phyloP scores from a whole-genome alignment of 2,329 filamentous ascomycete species.

The Pseudogymnoascus sp. region DNA sequence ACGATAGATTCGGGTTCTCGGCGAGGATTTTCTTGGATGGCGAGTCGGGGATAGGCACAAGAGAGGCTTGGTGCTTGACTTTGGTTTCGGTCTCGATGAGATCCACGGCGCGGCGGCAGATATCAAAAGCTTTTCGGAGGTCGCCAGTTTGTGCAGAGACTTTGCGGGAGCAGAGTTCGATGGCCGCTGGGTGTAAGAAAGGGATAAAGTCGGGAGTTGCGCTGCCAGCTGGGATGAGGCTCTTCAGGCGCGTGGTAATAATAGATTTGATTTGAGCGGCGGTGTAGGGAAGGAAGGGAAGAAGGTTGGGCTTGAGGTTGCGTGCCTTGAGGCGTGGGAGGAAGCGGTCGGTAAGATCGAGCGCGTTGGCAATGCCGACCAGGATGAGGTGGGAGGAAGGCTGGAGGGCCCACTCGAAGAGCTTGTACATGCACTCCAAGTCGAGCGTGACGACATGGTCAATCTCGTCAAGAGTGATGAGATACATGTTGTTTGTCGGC shows the following conservation, averaged over 20 bases:
- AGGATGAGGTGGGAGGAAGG: constrained; percentile 71
- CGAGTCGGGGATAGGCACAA: constrained; percentile 46
- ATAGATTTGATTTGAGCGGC: constrained; percentile 80
- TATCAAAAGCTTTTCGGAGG: constrained; percentile 88
- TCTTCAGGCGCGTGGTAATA: constrained; percentile 73
- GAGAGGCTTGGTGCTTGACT: constrained; percentile 59
- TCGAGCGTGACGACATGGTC: constrained; percentile 88
- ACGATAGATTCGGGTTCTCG: constrained; percentile 72
- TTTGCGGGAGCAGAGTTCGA: constrained; percentile 90
- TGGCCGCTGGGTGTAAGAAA: constrained; percentile 87
- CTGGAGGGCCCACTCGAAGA: constrained; percentile 95
- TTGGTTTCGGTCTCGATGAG: constrained; percentile 79
- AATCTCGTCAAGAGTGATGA: constrained; percentile 92
- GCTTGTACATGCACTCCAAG: constrained; percentile 76
- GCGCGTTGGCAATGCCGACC: constrained; percentile 89
- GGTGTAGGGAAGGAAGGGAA: constrained; percentile 90
- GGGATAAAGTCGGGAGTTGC: constrained; percentile 57
- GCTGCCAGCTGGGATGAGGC: constrained; percentile 52
- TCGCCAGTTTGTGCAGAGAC: constrained; percentile 92
- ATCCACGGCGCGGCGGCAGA: constrained; percentile 83
- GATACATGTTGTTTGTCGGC: constrained; percentile 47
- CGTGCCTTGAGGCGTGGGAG: constrained; percentile 87
- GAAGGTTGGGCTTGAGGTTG: constrained; percentile 79
- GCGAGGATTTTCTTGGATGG: constrained; percentile 70
- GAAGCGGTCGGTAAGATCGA: constrained; percentile 92